A percentile compares a stretch with the other conserved stretches of the same genome.
phyloP scores from a whole-genome alignment of 2,329 filamentous ascomycete species.

The Decorospora gaudefroyi region DNA sequence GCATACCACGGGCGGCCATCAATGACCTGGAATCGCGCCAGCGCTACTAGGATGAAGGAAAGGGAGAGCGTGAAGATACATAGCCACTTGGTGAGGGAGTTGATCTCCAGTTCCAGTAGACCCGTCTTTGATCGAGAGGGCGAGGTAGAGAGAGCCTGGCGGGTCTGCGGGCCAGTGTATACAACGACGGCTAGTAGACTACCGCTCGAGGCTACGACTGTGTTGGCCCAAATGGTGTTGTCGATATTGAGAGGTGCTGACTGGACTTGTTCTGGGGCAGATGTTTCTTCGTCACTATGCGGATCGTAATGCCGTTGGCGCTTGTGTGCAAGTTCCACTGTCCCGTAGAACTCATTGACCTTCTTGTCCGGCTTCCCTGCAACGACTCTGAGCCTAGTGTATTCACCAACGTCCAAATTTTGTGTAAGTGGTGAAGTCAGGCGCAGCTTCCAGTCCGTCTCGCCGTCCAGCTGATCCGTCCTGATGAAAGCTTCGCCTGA shows the following conservation, averaged over 20 bases:
- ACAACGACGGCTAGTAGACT: slow-evolving; percentile 86
- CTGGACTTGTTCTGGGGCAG: slow-evolving; percentile 42
- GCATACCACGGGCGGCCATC: slow-evolving; percentile 82
- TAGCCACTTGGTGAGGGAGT: slow-evolving; percentile 93
- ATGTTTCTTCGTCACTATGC: slow-evolving; percentile 34
- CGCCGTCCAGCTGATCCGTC: slow-evolving; percentile 95
- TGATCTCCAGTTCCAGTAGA: slow-evolving; percentile 93
- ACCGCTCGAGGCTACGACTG: slow-evolving; percentile 90
- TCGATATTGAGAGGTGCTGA: slow-evolving; percentile 85
- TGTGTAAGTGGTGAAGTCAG: slow-evolving; percentile 86
- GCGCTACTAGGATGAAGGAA: slow-evolving; percentile 83
- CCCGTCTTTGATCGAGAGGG: slow-evolving; percentile 93
- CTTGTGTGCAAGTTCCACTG: slow-evolving; percentile 71
- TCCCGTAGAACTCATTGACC: slow-evolving; percentile 95
- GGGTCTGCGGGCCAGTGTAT: slow-evolving; percentile 92
- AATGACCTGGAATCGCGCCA: slow-evolving; percentile 76
- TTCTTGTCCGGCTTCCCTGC: slow-evolving; percentile 90
- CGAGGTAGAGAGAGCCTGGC: slow-evolving; percentile 90
- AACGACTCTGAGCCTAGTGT: slow-evolving; percentile 68
- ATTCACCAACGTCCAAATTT: slow-evolving; percentile 70
- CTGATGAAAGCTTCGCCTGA: slow-evolving; percentile 92
- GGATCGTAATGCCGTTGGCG: slow-evolving; percentile 55
- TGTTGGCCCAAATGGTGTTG: slow-evolving; percentile 98
- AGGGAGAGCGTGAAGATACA: slow-evolving; percentile 85
- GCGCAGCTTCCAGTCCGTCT: slow-evolving; percentile 97